Evolutionary conservation across 2,329 filamentous ascomycete species (phyloP).

Genomic region (Didymosphaeria variabile): DNA sequence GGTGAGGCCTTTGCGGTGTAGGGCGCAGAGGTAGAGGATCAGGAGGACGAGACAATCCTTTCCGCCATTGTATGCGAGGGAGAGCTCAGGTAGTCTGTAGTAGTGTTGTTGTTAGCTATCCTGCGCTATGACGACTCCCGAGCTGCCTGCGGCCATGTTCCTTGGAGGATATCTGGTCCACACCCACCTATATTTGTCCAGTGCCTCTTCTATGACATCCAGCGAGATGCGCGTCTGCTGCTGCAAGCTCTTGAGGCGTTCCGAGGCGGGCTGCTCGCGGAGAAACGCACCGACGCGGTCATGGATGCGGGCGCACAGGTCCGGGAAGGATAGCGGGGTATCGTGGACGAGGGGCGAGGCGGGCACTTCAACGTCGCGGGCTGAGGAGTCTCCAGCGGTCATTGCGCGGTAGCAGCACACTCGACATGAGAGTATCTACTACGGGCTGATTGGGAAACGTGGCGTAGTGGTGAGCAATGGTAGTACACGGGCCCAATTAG

Average conservation of each 20-base stretch:
- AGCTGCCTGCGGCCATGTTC: slow-evolving; percentile 8
- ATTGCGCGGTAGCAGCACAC: slow-evolving; percentile 47
- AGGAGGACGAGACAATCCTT: slow-evolving; percentile 97
- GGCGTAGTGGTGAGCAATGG: neutral
- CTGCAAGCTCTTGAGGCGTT: slow-evolving; percentile 72
- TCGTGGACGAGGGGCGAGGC: slow-evolving; percentile 49
- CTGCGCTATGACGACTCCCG: slow-evolving; percentile 4
- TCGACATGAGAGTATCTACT: slow-evolving; percentile 42
- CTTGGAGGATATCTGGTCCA: neutral
- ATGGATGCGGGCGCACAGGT: slow-evolving; percentile 62
- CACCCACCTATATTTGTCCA: slow-evolving; percentile 76
- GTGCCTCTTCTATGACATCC: slow-evolving; percentile 76
- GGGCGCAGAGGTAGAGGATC: slow-evolving; percentile 79
- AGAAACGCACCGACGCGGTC: slow-evolving; percentile 73
- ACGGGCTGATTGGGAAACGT: neutral
- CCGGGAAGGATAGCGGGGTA: slow-evolving; percentile 57
- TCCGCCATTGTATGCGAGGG: slow-evolving; percentile 95
- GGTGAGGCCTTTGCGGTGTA: slow-evolving; percentile 53
- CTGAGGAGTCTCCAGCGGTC: slow-evolving; percentile 38
- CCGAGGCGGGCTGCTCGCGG: slow-evolving; percentile 63
- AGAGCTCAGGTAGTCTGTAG: slow-evolving; percentile 76
- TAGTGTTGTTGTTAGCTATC: slow-evolving; percentile 27
- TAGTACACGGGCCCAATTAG: neutral
- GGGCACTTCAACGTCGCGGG: slow-evolving; percentile 49
- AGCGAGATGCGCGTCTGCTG: slow-evolving; percentile 77